Base-by-base conservation (phyloP, 805 yeast genomes). In the Martiniozyma abietophila region DNA sequence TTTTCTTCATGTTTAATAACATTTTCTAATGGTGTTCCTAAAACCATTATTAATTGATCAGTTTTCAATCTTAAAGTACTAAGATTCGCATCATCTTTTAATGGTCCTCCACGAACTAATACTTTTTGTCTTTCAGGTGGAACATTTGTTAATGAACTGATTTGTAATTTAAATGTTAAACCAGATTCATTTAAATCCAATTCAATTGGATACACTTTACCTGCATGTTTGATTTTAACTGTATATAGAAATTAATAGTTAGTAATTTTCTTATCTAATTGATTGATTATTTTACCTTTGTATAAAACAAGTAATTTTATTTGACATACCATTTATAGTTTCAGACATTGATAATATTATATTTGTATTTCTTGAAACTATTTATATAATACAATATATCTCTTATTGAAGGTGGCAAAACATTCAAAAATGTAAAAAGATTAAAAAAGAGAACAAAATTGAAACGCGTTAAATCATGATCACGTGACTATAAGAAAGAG, bases 111-210 rank as follows among this genome's bases (percentile, higher is more conserved):
- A 61, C 83, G 86, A 34, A 85, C 72, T 52, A 92, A 68, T 41
- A 88, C 79, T 62, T 89, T 89, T 61, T 92, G 98, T 47, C 96
- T 77, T 35, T 74, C 80, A 2, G 76, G 72, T n/a, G 95, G 94
- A 36, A 92, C 84, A 39, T 74, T 74, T 3, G 97, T 89, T 38
- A 74, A 54, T 16, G 75, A 71, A 45, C 71, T 76, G 36, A 92
- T 76, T 56, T 78, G 76, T 30, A 64, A 58, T 54, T 86, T 89
- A 56, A 82, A 69, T 6, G 65, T 69, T 20, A 62, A 52, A 5
- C 86, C 94, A 2, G 74, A 67, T 36, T 73, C 75, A 8, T 49
- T 50, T 5, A 71, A 61, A 31, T 68, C 76, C 21, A 79, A 61
- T 4, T 70, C 76, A 15, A 73, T 57, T 8, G 76, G 74, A 53